Conservation (phyloP, 352 stramenopile species). For the Phytophthora multivora region DNA sequence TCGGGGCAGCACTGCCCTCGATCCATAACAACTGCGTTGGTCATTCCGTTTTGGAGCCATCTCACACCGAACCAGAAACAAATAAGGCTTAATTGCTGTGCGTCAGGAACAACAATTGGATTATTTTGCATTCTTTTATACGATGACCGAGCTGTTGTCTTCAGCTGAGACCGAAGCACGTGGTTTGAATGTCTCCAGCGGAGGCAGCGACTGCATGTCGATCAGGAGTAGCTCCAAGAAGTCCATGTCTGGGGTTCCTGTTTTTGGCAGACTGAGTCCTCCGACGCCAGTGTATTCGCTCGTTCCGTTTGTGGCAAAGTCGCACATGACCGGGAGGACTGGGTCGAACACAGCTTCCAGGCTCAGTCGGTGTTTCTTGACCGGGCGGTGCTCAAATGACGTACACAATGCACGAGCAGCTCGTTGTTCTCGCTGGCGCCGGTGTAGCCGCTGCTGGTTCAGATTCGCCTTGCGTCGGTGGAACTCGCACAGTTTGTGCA, state of each 20-base stretch:
- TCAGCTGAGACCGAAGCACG: background rate
- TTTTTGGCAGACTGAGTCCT: background rate
- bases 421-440: conserved; percentile 31
- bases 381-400: background rate
- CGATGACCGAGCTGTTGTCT: background rate
- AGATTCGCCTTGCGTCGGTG: conserved; percentile 62
- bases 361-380: conserved; percentile 1
- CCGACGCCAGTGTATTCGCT: background rate
- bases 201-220: conserved; percentile 17
- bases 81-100: too few relatives aligned
- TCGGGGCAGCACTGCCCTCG: too few relatives aligned
- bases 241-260: conserved; percentile 13
- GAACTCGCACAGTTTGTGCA: conserved; percentile 66
- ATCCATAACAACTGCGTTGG: too few relatives aligned
- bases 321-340: background rate
- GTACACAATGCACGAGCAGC: background rate
- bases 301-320: background rate
- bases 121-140: conserved; percentile 4
- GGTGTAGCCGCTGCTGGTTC: conserved; percentile 56
- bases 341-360: conserved; percentile 2
- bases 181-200: conserved; percentile 14
- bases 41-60: too few relatives aligned
- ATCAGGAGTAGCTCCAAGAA: conserved; percentile 21
- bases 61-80: too few relatives aligned
- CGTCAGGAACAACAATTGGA: background rate